These are phyloP conservation scores for Solanum etuberosum DNA, from an alignment of 257 asterid genomes.

Conservation along the genomic window DNA sequence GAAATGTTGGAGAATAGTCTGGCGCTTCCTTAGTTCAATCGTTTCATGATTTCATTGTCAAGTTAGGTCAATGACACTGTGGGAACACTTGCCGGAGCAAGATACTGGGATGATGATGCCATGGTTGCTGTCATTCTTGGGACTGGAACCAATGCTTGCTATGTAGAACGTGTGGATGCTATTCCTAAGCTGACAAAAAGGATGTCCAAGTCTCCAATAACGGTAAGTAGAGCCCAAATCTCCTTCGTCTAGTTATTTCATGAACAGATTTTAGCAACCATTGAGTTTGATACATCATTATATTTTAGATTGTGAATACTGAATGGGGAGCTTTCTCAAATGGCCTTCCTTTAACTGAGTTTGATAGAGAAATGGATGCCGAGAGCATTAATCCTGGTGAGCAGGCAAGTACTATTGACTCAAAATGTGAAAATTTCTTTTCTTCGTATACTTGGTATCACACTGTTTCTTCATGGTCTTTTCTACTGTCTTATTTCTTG, in stretches of 20 bases:
- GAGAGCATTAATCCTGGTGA: slow-evolving; percentile 71
- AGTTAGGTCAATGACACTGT: slow-evolving; percentile 83
- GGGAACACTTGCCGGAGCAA: slow-evolving; percentile 71
- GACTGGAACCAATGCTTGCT: slow-evolving; percentile 77
- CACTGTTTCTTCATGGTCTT: not conserved
- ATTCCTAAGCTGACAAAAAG: slow-evolving; percentile 43
- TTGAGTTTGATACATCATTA: not conserved
- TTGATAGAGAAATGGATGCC: slow-evolving; percentile 68
- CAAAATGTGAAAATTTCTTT: not conserved
- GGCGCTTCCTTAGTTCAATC: not conserved
- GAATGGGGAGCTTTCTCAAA: slow-evolving; percentile 80
- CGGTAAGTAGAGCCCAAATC: slow-evolving; percentile 12
- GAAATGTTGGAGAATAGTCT: not conserved
- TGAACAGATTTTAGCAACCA: not conserved
- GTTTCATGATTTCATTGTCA: slow-evolving; percentile 3
- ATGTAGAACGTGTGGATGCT: slow-evolving; percentile 44
- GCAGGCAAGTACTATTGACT: slow-evolving; percentile 33
- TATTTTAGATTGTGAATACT: slow-evolving; percentile 47
- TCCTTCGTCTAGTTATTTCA: not conserved
- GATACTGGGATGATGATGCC: slow-evolving; percentile 71
- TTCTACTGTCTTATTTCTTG: not conserved
- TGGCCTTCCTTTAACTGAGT: slow-evolving; percentile 67
- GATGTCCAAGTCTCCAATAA: slow-evolving; percentile 29
- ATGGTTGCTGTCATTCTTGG: slow-evolving; percentile 78
- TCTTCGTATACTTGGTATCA: not conserved